phyloP scores from a whole-genome alignment of 306 rosid genomes.

The Glycine soja region DNA sequence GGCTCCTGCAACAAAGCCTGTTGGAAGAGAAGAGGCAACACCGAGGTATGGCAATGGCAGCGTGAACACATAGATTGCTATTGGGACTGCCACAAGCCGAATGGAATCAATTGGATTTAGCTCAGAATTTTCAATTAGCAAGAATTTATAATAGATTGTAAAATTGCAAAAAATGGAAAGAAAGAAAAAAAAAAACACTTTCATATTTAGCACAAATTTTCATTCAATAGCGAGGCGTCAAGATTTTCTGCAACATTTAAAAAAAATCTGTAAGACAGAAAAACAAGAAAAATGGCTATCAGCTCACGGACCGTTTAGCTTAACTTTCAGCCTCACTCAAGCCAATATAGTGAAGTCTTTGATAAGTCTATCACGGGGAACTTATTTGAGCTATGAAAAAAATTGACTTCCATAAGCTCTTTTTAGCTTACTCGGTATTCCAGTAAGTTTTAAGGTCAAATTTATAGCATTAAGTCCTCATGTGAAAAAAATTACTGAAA shows the following conservation, averaged over 20 bases:
- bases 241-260: no score
- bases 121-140: conserved; percentile 27
- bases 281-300: no score
- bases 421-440: not conserved
- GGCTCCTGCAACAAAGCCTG: conserved; percentile 81
- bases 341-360: not conserved
- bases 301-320: no score
- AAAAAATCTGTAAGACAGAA: no score
- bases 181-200: not conserved
- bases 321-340: not conserved
- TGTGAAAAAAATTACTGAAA: no score
- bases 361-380: not conserved
- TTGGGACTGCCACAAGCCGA: conserved; percentile 72
- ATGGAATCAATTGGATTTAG: conserved; percentile 21
- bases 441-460: no score
- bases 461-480: no score
- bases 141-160: not conserved
- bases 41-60: conserved; percentile 87
- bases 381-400: not conserved
- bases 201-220: no score
- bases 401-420: not conserved
- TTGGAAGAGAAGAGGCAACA: conserved; percentile 74
- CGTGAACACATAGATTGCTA: conserved; percentile 76
- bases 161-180: not conserved
- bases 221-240: no score